Evolutionary conservation across 176 grass and related monocot genomes (phyloP), one percentile per base, ranked within the genome.

Genomic region (Chrysopogon serrulatus): DNA sequence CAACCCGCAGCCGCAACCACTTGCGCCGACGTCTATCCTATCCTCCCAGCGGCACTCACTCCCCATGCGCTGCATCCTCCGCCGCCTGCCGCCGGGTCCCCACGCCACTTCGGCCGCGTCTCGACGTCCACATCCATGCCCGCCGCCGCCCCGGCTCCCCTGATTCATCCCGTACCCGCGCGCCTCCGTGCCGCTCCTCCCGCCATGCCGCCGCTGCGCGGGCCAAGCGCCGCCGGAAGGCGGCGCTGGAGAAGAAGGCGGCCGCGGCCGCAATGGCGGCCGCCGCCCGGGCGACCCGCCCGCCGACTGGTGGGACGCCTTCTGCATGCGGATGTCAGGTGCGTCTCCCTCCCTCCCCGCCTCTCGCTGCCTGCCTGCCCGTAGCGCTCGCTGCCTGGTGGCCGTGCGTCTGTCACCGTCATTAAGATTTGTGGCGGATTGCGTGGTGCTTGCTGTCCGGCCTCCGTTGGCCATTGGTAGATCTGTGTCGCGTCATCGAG

Each of bases 241-340:
- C 68, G 70, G 80, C 80, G 32, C 80, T 85, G 67, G 88, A 86
- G 88, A 90, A 87, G 88, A 90, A 87, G 75, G 74, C 88, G 31
- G 84, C 79, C 60, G 84, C 65, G 44, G 79, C 83, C 73, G 65
- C 83, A 78, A 82, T 82, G 79, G 87, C 81, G 35, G 84, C 88
- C 2, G 84, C 83, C 21, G 79, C 79, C 14, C 67, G 1, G 80
- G 68, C 0, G 79, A 60, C 5, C 26, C 65, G 34, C 39, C 39
- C 26, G 67, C 44, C 39, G 84, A 90, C 84, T 90, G 88, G 88
- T 90, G 88, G 88, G 88, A 90, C 14, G 79, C 67, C 60, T 86
- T 90, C 74, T 83, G 79, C 74, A 68, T 83, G 74, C 80, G 88
- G 68, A 87, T 87, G 84, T 49, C 84, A 79, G 88, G 84, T 87